Evolutionary conservation across 148 eudicot genomes (phyloP), one percentile per base, ranked within the genome.

Genomic region (Drosera capensis): DNA sequence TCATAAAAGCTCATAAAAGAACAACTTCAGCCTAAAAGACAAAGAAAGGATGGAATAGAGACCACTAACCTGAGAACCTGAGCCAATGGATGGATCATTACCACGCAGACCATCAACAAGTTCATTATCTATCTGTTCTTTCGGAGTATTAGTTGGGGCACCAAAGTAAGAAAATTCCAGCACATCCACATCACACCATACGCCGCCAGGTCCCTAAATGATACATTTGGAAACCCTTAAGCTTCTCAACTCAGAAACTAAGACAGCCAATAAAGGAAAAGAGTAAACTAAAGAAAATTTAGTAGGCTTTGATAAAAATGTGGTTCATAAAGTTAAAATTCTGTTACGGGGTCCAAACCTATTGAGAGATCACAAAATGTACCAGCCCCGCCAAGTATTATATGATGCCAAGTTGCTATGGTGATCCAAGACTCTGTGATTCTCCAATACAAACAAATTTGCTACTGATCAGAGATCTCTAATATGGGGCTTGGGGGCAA

Each of bases 121-220:
- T 40, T 68, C 77, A 12, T 71, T 74, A 26, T 70, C 67, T n/a
- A 62, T 26, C 49, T 78, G 74, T 57, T 78, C 77, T 57, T 74
- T 78, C n/a, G 85, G 85, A 45, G 85, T 71, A 30, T 71, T 64
- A 21, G 74, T 70, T 20, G 80, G 74, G 38, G 74, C 85, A 52
- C 80, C 85, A 57, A 40, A 73, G 52, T 78, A 78, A 38, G 80
- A 67, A 45, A 78, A 78, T 43, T 78, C 85, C 16, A 73, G 74
- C 37, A 78, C 85, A 54, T 78, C 85, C 39, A 78, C 71, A 41
- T 73, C 85, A 62, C 85, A 78, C 85, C 85, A 78, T 34, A 78
- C 64, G 30, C 80, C 85, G 23, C 85, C 85, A 48, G 85, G 85
- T 48, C 80, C 85, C 85, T 78, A 61, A 38, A 49, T 49, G 54